Percentiles rank a stretch among this genome's conserved stretches.
phyloP scores from a whole-genome alignment of 2,329 filamentous ascomycete genomes.

The Alternaria gaisen region DNA sequence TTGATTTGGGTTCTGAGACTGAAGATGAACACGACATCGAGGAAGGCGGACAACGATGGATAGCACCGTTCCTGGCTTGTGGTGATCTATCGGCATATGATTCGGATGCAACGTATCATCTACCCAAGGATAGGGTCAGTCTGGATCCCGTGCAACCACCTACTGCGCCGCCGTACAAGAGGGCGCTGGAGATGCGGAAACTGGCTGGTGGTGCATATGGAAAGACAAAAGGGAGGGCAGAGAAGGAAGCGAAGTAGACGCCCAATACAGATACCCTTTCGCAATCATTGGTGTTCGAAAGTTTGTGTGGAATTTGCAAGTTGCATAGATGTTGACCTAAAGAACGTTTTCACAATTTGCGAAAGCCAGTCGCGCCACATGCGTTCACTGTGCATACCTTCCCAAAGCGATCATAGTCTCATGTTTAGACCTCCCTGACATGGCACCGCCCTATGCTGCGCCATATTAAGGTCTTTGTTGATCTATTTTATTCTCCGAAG shows the following conservation, averaged over 20 bases:
- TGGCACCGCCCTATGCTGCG: neutral
- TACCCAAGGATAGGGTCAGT: slow-evolving; percentile 85
- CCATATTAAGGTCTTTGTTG: neutral
- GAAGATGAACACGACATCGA: slow-evolving; percentile 50
- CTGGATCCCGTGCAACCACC: slow-evolving; percentile 94
- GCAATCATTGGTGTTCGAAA: rapidly evolving
- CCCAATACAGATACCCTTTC: neutral
- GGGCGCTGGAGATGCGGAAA: slow-evolving; percentile 84
- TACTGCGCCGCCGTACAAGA: slow-evolving; percentile 93
- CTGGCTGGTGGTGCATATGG: slow-evolving; percentile 78
- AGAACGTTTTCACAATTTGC: neutral
- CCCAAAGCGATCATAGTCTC: neutral
- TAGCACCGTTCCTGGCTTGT: slow-evolving; percentile 96
- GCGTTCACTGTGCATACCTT: neutral
- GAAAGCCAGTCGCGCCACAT: neutral
- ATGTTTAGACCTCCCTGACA: neutral
- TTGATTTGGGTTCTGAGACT: slow-evolving; percentile 57
- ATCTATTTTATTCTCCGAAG: neutral
- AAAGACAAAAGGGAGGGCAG: slow-evolving; percentile 64
- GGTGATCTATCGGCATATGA: slow-evolving; percentile 95
- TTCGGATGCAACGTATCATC: slow-evolving; percentile 90
- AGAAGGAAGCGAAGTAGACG: neutral
- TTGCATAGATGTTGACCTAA: neutral
- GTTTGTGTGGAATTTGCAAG: neutral
- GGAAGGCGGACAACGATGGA: slow-evolving; percentile 72